Base-by-base conservation (phyloP, 805 yeast species). In the Candida hispaniensis region DNA sequence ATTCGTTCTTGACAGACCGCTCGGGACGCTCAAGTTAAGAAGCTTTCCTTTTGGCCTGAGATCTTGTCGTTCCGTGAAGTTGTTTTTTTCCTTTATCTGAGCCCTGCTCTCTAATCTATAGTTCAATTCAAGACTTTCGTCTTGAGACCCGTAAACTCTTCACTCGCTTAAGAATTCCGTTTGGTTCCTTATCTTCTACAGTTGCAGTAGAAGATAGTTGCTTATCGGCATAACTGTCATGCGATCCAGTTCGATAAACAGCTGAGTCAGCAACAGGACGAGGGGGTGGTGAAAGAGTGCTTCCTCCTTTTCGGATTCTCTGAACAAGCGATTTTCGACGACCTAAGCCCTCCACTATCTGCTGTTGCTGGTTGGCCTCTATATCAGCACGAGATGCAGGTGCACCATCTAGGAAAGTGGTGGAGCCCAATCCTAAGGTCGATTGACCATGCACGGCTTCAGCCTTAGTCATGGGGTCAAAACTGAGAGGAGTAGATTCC, bases 391-490 rank as follows among this genome's bases (percentile, higher is more conserved):
- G 55, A 38, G 77, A 58, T 4, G 96, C 98, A 9, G 97, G 97
- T 0, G 96, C 91, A 20, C 98, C 98, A 55, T 91, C 95, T 42
- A 88, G 54, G 53, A 88, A 88, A 0, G 98, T 88, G 2, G 94
- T 70, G 1, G 88, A 71, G 3, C 98, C 98, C 26, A 91, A 66
- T 1, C 98, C 98, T 34, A 78, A 66, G 1, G 96, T 80, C 2
- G 79, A 67, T 30, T 72, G 71, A 12, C 98, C 98, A 54, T 88
- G 94, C 12, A 88, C 72, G 16, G 80, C 79, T 16, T 66, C 67
- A 18, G 81, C 71, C 49, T 74, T 77, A 11, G 59, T 60, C 39
- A 70, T 72, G 5, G 91, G 68, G 55, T 86, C 93, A 47, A 86
- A 76, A 71, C 69, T 24, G 14, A 18, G 21, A 18, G 28, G 36